These are phyloP conservation scores for Pythium phragmitis DNA, from an alignment of 352 stramenopile genomes.

Conservation along the genomic window DNA sequence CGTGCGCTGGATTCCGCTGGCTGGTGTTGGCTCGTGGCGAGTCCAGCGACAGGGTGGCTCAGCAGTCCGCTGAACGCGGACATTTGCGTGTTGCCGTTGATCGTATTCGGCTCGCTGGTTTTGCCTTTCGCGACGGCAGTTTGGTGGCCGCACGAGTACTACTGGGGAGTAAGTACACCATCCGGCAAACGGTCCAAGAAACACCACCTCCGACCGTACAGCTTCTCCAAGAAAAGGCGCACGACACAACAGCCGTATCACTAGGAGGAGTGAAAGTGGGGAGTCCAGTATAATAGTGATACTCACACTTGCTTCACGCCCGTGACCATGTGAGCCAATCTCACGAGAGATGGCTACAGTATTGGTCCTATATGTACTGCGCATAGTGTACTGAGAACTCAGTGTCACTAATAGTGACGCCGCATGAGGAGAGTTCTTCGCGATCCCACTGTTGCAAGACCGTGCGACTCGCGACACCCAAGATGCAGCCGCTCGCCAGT, in stretches of 20 bases:
- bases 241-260: background rate
- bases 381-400: background rate
- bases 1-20: too few species aligned
- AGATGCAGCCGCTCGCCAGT: background rate
- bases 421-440: too few species aligned
- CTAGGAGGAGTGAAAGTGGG: too few species aligned
- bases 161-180: background rate
- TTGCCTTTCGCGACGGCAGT: background rate
- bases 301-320: too few species aligned
- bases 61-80: background rate
- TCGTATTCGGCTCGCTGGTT: background rate
- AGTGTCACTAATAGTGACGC: background rate
- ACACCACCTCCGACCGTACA: too few species aligned
- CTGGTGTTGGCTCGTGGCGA: background rate
- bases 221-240: background rate
- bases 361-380: background rate
- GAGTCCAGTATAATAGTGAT: too few species aligned
- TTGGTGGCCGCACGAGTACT: background rate
- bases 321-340: too few species aligned
- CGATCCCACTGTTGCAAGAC: background rate
- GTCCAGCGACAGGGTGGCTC: background rate
- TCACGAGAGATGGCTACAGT: background rate
- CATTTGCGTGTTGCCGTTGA: background rate
- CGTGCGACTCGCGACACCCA: background rate
- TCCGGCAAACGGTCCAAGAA: background rate